Conservation (phyloP, 2,329 filamentous ascomycete species). For the Alternaria dauci region DNA sequence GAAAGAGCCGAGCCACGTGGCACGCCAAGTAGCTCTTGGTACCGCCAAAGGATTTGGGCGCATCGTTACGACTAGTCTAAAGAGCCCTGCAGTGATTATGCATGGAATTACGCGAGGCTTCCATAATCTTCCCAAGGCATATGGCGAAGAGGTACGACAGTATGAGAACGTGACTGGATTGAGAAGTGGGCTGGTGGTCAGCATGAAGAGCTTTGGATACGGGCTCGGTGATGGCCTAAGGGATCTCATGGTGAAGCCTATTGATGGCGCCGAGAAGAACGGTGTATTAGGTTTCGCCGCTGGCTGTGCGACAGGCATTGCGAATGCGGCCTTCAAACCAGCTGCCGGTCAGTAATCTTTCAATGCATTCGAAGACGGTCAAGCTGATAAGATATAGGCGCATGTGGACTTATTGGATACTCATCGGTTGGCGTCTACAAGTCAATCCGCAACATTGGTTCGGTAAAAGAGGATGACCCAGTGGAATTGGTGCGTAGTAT, state of each 20-base stretch:
- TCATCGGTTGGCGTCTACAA: constrained; percentile 69
- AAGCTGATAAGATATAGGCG: constrained; percentile 46
- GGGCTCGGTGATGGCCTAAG: constrained; percentile 81
- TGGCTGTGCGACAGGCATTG: constrained; percentile 80
- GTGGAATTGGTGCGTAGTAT: constrained; percentile 20
- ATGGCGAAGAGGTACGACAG: constrained; percentile 80
- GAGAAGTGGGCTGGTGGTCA: constrained; percentile 75
- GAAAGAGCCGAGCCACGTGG: constrained; percentile 17
- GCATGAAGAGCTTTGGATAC: constrained; percentile 77
- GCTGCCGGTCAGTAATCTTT: constrained; percentile 62
- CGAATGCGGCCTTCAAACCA: constrained; percentile 69
- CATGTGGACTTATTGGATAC: constrained; percentile 67
- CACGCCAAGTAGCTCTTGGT: constrained; percentile 65
- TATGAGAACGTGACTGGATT: constrained; percentile 78
- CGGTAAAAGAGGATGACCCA: constrained; percentile 20
- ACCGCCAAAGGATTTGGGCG: constrained; percentile 71
- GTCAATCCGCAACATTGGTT: constrained; percentile 53
- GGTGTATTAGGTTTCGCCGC: constrained; percentile 73
- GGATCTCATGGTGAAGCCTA: constrained; percentile 79
- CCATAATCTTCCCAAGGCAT: constrained; percentile 82
- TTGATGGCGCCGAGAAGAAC: constrained; percentile 70
- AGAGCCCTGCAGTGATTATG: constrained; percentile 82
- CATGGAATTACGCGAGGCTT: constrained; percentile 82
- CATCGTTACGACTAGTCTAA: constrained; percentile 74
- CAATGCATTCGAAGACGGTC: not conserved